phyloP scores from a whole-genome alignment of 2,329 filamentous ascomycete species.

The Colletotrichum orbiculare region DNA sequence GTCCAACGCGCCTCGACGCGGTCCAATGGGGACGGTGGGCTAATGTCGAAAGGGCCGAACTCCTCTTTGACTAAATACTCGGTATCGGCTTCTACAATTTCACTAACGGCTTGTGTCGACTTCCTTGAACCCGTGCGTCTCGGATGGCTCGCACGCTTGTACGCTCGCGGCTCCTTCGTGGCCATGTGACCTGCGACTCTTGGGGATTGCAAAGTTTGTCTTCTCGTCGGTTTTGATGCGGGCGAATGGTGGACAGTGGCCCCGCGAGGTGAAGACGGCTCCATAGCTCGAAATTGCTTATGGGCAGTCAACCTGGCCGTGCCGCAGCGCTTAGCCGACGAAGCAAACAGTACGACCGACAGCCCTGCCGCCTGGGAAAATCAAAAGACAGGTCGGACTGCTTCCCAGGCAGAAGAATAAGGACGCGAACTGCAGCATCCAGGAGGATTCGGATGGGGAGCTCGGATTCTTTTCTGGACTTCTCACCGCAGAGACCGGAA shows the following conservation, averaged over 20 bases:
- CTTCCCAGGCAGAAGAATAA: no score
- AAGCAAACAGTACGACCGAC: no score
- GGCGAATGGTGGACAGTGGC: background rate
- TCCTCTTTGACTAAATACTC: background rate
- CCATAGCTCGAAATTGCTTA: no score
- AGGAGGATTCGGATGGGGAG: no score
- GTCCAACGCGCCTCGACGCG: slow-evolving; percentile 17
- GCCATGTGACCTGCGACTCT: slow-evolving; percentile 11
- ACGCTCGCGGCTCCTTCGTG: background rate
- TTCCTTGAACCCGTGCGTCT: background rate
- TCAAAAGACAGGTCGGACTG: no score
- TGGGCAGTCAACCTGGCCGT: no score
- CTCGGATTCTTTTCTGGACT: no score
- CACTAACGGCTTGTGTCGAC: background rate
- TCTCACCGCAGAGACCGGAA: no score
- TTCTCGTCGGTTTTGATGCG: background rate
- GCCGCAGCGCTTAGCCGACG: no score
- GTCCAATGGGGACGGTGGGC: slow-evolving; percentile 25
- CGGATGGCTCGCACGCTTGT: background rate
- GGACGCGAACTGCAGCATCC: no score
- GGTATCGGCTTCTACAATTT: background rate
- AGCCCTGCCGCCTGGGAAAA: no score
- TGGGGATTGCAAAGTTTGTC: background rate
- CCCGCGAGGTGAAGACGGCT: no score
- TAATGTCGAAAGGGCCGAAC: slow-evolving; percentile 3